These are phyloP conservation scores for Porcisia deanei DNA, from an alignment of 208 protist species.

Conservation along the genomic window DNA sequence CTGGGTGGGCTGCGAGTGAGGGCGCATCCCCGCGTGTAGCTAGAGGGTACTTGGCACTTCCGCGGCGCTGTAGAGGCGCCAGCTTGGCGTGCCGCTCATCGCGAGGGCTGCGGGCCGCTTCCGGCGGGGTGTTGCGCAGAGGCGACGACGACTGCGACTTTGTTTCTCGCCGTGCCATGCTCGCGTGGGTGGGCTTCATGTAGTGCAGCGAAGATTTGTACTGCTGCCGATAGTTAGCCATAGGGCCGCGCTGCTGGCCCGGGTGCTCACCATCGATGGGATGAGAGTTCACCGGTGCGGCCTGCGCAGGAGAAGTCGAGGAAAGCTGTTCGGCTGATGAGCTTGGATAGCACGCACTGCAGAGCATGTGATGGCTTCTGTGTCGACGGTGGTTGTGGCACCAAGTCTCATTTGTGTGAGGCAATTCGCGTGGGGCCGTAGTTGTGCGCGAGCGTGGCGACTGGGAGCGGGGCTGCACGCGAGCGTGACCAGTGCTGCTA, in stretches of 20 bases:
- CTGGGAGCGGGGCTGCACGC: neutral
- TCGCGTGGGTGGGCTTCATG: constrained; percentile 37
- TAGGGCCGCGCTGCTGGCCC: neutral
- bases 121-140: neutral
- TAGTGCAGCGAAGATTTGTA: constrained; percentile 18
- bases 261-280: neutral
- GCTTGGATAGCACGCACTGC: constrained; percentile 1
- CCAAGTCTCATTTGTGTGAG: neutral
- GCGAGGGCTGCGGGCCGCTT: no score
- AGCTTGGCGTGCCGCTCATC: neutral
- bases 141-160: constrained; percentile 1
- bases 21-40: neutral
- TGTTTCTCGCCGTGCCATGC: constrained; percentile 19
- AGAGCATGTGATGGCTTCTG: neutral
- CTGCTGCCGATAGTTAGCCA: neutral
- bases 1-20: neutral
- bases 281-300: neutral
- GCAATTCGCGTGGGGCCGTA: neutral
- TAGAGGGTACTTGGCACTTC: neutral
- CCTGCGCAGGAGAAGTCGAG: neutral
- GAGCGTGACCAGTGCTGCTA: neutral
- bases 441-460: neutral
- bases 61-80: neutral
- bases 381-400: neutral
- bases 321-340: neutral